Base-by-base conservation (phyloP, 2,329 filamentous ascomycete species). In the Balansia obtecta region DNA sequence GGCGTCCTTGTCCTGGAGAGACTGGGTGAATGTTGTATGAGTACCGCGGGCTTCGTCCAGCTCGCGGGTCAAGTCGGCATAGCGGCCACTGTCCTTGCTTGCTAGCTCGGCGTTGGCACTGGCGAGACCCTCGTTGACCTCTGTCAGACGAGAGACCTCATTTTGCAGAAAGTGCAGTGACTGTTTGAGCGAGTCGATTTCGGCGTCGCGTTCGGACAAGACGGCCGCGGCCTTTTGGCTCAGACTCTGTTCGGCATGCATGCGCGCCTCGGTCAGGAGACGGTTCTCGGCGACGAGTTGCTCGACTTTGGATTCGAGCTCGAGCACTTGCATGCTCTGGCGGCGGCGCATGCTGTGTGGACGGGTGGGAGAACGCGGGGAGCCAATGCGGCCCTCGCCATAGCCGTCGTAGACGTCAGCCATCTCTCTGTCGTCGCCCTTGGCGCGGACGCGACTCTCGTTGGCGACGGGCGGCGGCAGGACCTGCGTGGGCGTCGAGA, bases 271-370 rank as follows among this genome's bases (percentile, higher is more conserved):
- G 58, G 80, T 76, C 30, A 98, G 80, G 54, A 81, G 72, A 51
- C 84, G 82, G 63, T 97, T 97, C 65, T 98, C 91, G 20, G 84
- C 82, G 40, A 85, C 74, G 56, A 98, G 75, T 66, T 91, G 85
- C 59, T 96, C 88, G 60, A 98, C 78, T 61, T 79, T 82, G 53
- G 80, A 76, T 72, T 97, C 89, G 63, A 98, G 82, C 61, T 98
- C 91, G 54, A 97, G 82, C 50, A 91, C 82, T 71, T 97, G 91
- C 83, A 97, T 91, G 76, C 91, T 97, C 70, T 95, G 93, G 64
- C 91, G 87, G 65, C 91, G 90, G 60, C 91, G 90, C 79, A 98
- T 86, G 74, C 89, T 96, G 63, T 90, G 88, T 60, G 93, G 90
- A 68, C 91, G 83, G 59, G 88, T 95, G 50, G 93, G 93, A 61